Evolutionary conservation across 345 rosid genomes (phyloP), one percentile per base, ranked within the genome.

Genomic region (Brassica carinata): DNA sequence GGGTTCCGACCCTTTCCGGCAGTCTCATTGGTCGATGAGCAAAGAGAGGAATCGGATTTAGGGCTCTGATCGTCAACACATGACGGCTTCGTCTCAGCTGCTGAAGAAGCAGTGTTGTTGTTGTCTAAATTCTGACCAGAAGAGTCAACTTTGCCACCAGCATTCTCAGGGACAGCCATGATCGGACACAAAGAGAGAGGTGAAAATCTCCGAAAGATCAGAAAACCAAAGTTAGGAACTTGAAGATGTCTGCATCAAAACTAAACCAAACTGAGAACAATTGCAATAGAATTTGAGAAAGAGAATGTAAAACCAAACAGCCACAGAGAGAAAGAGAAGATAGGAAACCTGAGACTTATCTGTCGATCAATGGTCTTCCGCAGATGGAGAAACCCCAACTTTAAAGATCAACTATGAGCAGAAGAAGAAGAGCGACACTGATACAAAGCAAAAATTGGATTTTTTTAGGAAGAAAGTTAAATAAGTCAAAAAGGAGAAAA

Each of bases 91-190:
- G 85, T 86, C 38, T 87, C 77, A 62, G 81, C 89, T 14, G 87
- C 84, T 62, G 92, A 84, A 33, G 87, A 69, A 14, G 4, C 86
- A 69, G 79, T 85, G 76, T 87, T 83, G 85, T 43, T 43, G n/a
- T 87, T 70, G 63, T 86, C 96, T 75, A 87, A 84, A 85, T 88
- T 88, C 81, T 87, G 97, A 87, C 80, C 82, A 8, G 94, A 80
- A 19, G 92, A 82, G 76, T 83, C 94, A 80, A 89, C 88, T 88
- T 85, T 89, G 2, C 85, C 85, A 78, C 92, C 99, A 76, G 91
- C 95, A 90, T 89, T 91, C 82, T 96, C 99, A 72, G 94, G 90
- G 64, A 96, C 97, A 72, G 96, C 98, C 98, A 96, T 96, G 89
- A 87, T 88, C 85, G 61, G 74, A 66, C 7, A 43, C 33, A 43